phyloP scores from a whole-genome alignment of 306 rosid species.

The Leucaena leucocephala region DNA sequence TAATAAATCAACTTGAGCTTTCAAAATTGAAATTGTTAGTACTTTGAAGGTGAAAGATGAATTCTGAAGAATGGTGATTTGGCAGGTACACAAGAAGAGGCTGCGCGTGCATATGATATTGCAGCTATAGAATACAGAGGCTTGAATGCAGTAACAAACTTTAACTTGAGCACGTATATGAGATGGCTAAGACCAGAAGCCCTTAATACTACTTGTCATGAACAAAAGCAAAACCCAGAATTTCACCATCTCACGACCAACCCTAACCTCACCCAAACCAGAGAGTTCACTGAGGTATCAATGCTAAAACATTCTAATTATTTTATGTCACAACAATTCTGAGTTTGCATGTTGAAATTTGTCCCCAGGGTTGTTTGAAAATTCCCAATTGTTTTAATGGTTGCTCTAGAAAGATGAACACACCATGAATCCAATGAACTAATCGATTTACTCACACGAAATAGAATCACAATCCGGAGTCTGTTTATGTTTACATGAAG shows the following conservation, averaged over 20 bases:
- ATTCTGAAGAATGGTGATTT: constrained; percentile 24
- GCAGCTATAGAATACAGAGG: constrained; percentile 97
- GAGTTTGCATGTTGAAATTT: neutral
- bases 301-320: neutral
- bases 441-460: too few relatives aligned
- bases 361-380: neutral
- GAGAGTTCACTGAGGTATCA: constrained; percentile 36
- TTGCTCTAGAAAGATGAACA: neutral
- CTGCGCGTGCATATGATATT: constrained; percentile 86
- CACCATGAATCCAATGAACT: too few relatives aligned
- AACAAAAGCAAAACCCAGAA: constrained; percentile 37
- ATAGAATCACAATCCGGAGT: too few relatives aligned
- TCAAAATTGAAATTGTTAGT: neutral
- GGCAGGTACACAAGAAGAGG: constrained; percentile 94
- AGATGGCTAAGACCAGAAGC: constrained; percentile 76
- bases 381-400: neutral
- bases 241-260: constrained; percentile 30
- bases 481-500: too few relatives aligned
- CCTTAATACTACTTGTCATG: constrained; percentile 43
- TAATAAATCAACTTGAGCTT: too few relatives aligned
- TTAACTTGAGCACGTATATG: constrained; percentile 75
- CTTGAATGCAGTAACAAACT: constrained; percentile 84
- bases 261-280: constrained; percentile 38
- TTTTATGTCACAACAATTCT: neutral
- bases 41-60: neutral